Evolutionary conservation across 2,329 filamentous ascomycete species (phyloP).

Genomic region (Arthrinium puccinioides): DNA sequence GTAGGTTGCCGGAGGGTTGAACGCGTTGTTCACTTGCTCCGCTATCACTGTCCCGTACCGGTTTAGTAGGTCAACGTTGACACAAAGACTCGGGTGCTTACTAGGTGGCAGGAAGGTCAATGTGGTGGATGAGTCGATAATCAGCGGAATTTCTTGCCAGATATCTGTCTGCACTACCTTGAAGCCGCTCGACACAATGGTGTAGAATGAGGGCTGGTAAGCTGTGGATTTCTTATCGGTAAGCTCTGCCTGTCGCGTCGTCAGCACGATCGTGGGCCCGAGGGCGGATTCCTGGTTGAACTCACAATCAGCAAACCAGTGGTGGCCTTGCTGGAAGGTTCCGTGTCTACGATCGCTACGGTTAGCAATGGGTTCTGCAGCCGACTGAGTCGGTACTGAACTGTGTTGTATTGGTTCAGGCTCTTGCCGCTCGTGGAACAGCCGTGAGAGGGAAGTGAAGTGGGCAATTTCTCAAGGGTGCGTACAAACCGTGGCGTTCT

Average conservation of each 20-base stretch:
- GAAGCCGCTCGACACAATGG: conserved; percentile 42
- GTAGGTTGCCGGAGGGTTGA: conserved; percentile 37
- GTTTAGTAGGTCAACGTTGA: too few relatives aligned
- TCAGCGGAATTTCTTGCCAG: conserved; percentile 36
- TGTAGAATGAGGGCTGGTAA: conserved; percentile 44
- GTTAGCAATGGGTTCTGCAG: too few relatives aligned
- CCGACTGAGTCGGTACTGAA: too few relatives aligned
- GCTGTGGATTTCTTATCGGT: conserved; percentile 25
- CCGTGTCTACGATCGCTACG: too few relatives aligned
- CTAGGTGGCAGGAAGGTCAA: conserved; percentile 42
- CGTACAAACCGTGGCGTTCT: too few relatives aligned
- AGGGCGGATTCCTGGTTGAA: neutral
- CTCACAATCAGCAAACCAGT: conserved; percentile 40
- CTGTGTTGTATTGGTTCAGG: too few relatives aligned
- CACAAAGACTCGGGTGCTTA: too few relatives aligned
- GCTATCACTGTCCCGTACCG: conserved; percentile 35
- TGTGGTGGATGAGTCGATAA: conserved; percentile 46
- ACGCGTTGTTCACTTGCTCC: conserved; percentile 37
- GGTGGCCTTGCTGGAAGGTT: conserved; percentile 14
- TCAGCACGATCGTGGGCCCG: too few relatives aligned
- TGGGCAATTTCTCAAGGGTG: too few relatives aligned
- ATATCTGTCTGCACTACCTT: conserved; percentile 34
- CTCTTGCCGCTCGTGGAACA: too few relatives aligned
- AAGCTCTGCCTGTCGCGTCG: conserved; percentile 36
- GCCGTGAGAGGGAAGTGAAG: too few relatives aligned